These are phyloP conservation scores for Pichia paraexigua DNA, from an alignment of 805 yeast genomes.

Conservation along the genomic window DNA sequence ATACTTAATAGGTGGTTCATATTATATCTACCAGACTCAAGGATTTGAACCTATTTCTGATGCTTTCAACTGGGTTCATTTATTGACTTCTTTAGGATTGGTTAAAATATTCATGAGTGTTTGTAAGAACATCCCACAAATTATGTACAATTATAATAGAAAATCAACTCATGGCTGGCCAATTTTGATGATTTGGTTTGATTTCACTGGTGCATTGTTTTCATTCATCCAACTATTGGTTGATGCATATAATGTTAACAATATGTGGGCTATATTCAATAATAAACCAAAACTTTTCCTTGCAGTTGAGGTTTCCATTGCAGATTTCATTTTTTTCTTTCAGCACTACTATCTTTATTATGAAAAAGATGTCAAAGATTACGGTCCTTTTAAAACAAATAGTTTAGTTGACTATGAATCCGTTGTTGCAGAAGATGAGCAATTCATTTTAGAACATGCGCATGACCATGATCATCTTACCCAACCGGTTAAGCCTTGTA, in stretches of 20 bases:
- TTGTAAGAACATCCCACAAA: conserved; percentile 31
- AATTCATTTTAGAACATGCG: conserved; percentile 24
- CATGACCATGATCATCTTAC: conserved; percentile 26
- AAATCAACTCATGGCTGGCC: conserved; percentile 35
- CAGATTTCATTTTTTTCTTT: conserved; percentile 24
- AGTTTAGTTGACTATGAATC: conserved; percentile 13
- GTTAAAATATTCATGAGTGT: conserved; percentile 28
- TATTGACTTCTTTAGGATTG: conserved; percentile 27
- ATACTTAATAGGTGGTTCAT: conserved; percentile 9
- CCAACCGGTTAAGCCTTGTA: background rate
- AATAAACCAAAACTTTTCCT: conserved; percentile 28
- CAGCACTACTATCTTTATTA: conserved; percentile 29
- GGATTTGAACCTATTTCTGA: conserved; percentile 9
- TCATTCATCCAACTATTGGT: conserved; percentile 25
- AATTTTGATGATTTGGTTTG: conserved; percentile 28
- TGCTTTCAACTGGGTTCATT: conserved; percentile 25
- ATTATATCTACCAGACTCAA: conserved; percentile 11
- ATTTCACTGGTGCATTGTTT: conserved; percentile 24
- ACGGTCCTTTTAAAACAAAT: conserved; percentile 16
- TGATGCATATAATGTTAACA: conserved; percentile 23
- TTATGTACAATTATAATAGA: conserved; percentile 26
- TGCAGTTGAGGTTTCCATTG: conserved; percentile 24
- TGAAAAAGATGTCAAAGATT: conserved; percentile 16
- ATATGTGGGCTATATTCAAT: conserved; percentile 20
- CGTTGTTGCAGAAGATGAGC: conserved; percentile 26